A percentile compares a stretch with the other conserved stretches of the same genome.
These are phyloP conservation scores for Coemansia sp. DNA, from an alignment of 192 early-diverging fungal species.

Conservation along the genomic window DNA sequence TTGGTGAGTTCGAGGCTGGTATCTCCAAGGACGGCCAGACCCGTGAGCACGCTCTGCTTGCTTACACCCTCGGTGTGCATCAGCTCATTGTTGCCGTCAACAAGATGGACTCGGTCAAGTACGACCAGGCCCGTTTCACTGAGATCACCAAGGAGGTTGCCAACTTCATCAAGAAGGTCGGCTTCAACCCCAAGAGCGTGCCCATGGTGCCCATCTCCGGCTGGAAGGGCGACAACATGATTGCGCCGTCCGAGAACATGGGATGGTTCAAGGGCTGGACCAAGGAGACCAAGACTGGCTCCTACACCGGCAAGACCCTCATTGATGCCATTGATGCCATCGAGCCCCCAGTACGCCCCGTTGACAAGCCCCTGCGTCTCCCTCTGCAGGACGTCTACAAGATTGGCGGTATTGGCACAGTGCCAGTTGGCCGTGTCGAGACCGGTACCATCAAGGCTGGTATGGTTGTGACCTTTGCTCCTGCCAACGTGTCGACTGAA, in stretches of 20 bases:
- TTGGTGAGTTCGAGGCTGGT: slow-evolving; percentile 94
- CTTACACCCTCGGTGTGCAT: slow-evolving; percentile 96
- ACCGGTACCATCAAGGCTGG: slow-evolving; percentile 94
- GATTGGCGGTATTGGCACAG: slow-evolving; percentile 96
- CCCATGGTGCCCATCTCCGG: slow-evolving; percentile 98
- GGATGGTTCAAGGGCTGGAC: slow-evolving; percentile 97
- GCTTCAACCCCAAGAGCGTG: slow-evolving; percentile 90
- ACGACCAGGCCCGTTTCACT: slow-evolving; percentile 90
- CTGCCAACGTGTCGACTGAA: slow-evolving; percentile 84
- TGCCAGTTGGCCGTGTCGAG: slow-evolving; percentile 97
- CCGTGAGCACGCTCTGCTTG: slow-evolving; percentile 98
- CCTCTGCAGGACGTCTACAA: slow-evolving; percentile 99
- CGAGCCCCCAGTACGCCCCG: slow-evolving; percentile 86
- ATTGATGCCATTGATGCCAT: slow-evolving; percentile 94
- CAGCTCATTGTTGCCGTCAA: slow-evolving; percentile 99
- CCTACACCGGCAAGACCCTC: slow-evolving; percentile 75
- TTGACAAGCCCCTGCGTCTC: slow-evolving; percentile 95
- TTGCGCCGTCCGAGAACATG: slow-evolving; percentile 92
- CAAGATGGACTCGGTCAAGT: slow-evolving; percentile 99
- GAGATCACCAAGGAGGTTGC: slow-evolving; percentile 97
- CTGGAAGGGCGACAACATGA: slow-evolving; percentile 98
- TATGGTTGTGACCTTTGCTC: slow-evolving; percentile 88
- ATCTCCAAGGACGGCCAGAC: slow-evolving; percentile 99
- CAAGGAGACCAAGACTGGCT: slow-evolving; percentile 83
- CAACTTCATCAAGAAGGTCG: slow-evolving; percentile 96